These are phyloP conservation scores for Leucocoprinus leucothites DNA, from an alignment of 768 basidiomycete genomes.

Conservation along the genomic window DNA sequence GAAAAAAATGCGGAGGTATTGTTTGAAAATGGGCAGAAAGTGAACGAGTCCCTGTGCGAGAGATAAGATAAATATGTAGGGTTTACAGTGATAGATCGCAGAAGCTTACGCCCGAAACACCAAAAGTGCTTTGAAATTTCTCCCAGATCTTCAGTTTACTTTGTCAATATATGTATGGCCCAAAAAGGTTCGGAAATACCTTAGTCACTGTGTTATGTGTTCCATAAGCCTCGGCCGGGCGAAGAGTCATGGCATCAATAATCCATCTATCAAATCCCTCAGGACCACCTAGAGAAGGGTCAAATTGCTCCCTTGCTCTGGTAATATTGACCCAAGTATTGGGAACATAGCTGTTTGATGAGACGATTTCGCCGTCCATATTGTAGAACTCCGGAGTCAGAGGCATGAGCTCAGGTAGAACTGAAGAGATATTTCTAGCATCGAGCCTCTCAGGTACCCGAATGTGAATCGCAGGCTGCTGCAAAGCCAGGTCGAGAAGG, in stretches of 20 bases:
- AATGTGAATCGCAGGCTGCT: slow-evolving; percentile 61
- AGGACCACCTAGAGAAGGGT: slow-evolving; percentile 49
- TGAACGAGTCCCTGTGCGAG: slow-evolving; percentile 36
- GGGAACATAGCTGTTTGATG: slow-evolving; percentile 39
- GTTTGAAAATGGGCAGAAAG: slow-evolving; percentile 55
- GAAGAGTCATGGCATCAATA: slow-evolving; percentile 56
- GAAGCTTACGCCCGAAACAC: slow-evolving; percentile 40
- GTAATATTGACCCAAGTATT: slow-evolving; percentile 53
- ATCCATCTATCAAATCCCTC: slow-evolving; percentile 72
- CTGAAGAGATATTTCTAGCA: slow-evolving; percentile 33
- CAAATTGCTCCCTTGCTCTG: slow-evolving; percentile 52
- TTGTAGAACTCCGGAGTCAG: slow-evolving; percentile 37
- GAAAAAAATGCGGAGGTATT: slow-evolving; percentile 65
- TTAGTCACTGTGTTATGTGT: slow-evolving; percentile 70
- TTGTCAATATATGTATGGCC: not conserved
- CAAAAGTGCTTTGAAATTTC: slow-evolving; percentile 60
- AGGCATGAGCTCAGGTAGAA: slow-evolving; percentile 52
- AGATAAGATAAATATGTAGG: not conserved
- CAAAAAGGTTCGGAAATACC: slow-evolving; percentile 29
- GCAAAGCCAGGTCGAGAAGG: slow-evolving; percentile 51
- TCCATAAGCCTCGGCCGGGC: slow-evolving; percentile 67
- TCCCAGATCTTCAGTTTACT: slow-evolving; percentile 59
- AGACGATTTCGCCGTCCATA: slow-evolving; percentile 28
- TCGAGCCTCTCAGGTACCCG: slow-evolving; percentile 39
- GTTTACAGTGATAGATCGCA: not conserved